Evolutionary conservation across 2,329 filamentous ascomycete genomes (phyloP), one percentile per base, ranked within the genome.

Genomic region (Microdochium bolleyi): DNA sequence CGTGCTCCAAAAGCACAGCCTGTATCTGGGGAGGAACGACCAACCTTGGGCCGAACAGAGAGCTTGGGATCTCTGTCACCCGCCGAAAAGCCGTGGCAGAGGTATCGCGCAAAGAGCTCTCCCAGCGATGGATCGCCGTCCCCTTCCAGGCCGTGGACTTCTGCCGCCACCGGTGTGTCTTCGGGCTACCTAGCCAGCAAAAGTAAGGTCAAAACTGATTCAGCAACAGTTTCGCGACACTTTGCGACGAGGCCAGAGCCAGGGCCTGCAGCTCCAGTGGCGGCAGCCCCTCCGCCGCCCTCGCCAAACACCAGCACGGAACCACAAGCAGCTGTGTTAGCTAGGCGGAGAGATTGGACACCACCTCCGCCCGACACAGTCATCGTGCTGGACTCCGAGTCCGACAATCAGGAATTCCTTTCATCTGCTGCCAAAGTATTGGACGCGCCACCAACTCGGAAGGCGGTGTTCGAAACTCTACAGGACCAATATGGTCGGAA

Each of bases 271-370:
- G 41, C 8, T 21, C 41, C 41, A 22, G 19, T 4, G n/a, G 14
- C 13, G 19, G 4, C 41, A 22, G 41, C 21, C 8, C 14, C 3
- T 7, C 16, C 13, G 7, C 22, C 19, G 21, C 41, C 41, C 22
- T 7, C n/a, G 22, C 9, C 41, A 30, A 30, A 5, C 27, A 30
- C 27, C 27, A 30, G 11, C 11, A 11, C 11, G 27, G 5, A 30
- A 22, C 41, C 27, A 8, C 10, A 38, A 48, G 75, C 79, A 51
- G 66, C 64, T 48, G 87, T 85, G 8, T 64, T 78, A 24, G 72
- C 70, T 48, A 74, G 87, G 54, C 76, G 82, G 55, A 62, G 70
- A 14, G 76, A 84, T 54, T 91, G 87, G 88, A 91, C 88, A 1
- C 87, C 86, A 2, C 78, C 82, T 3, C 75, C 72, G 49, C 62